phyloP scores from a whole-genome alignment of 441 rosid species.

The Macaranga tanarius region DNA sequence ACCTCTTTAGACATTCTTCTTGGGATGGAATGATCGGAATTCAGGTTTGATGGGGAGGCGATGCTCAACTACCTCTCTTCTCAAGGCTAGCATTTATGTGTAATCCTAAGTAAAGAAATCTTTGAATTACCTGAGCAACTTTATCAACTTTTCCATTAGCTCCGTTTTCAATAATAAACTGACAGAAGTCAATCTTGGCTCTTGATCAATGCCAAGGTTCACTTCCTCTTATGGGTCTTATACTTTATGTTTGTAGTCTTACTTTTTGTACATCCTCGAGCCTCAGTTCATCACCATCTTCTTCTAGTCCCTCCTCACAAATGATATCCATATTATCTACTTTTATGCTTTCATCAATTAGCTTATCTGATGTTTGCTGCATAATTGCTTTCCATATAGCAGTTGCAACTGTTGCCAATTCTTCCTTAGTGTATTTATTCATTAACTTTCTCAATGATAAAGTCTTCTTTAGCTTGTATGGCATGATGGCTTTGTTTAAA shows the following conservation, averaged over 20 bases:
- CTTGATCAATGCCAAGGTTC: too few species aligned
- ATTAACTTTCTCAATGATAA: background rate
- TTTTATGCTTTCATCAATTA: background rate
- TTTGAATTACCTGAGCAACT: too few species aligned
- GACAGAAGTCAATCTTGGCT: too few species aligned
- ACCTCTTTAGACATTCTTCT: background rate
- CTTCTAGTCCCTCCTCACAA: background rate
- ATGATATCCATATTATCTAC: too few species aligned
- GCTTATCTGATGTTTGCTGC: background rate
- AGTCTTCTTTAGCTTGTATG: background rate
- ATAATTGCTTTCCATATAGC: background rate
- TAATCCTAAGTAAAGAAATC: background rate
- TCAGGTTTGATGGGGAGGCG: too few species aligned
- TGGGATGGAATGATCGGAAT: background rate
- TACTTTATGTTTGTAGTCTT: too few species aligned
- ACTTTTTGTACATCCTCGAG: too few species aligned
- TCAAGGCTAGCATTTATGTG: background rate
- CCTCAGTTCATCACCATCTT: background rate
- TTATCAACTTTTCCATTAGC: too few species aligned
- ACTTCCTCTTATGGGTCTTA: too few species aligned
- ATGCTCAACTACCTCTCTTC: background rate
- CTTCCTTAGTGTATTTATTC: background rate
- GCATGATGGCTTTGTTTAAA: background rate
- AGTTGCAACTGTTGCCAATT: background rate
- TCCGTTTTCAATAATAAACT: too few species aligned